Evolutionary conservation across 2,329 filamentous ascomycete species (phyloP), one percentile per base, ranked within the genome.

Genomic region (Beauveria sp.): DNA sequence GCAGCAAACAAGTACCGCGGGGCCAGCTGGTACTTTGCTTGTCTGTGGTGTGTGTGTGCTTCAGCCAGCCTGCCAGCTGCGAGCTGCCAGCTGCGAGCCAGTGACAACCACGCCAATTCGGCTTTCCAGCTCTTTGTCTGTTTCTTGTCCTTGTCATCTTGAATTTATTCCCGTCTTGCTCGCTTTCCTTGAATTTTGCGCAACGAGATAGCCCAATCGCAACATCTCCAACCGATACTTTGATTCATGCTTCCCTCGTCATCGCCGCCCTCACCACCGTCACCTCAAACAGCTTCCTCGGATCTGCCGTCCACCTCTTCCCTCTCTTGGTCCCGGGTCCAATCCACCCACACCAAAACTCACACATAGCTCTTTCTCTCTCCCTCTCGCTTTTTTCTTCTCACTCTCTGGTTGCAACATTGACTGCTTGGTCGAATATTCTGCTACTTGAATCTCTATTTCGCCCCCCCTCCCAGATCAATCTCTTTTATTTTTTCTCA

Each of bases 291-390:
- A 48, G 20, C 48, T 52, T 51, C 56, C 55, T 59, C 57, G 57
- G 57, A 53, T 20, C 57, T 46, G 40, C 57, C 50, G 48, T 54
- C 48, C 26, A 20, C 37, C 37, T 41, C 34, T 59, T 53, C 40
- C 40, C 57, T 59, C 48, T 53, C 50, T 59, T 53, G 57, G 57
- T 59, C 28, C 57, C 28, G 48, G 57, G 57, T 30, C 48, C 20
- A 59, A 53, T 47, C 57, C 57, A 59, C 57, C 26, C 57, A 59
- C 57, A 59, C 57, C 57, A 59, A 59, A 59, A 59, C 57, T 59
- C 57, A 47, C 57, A 46, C 57, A 46, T 47, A 52, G 47, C 56
- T 59, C 22, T n/a, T 14, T 24, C 50, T 37, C 37, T 54, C 37
- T 51, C 26, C 5, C 56, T 26, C 50, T 50, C 22, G 10, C 22